Evolutionary conservation across 2,329 filamentous ascomycete genomes (phyloP).

Genomic region (Fusarium piperis): DNA sequence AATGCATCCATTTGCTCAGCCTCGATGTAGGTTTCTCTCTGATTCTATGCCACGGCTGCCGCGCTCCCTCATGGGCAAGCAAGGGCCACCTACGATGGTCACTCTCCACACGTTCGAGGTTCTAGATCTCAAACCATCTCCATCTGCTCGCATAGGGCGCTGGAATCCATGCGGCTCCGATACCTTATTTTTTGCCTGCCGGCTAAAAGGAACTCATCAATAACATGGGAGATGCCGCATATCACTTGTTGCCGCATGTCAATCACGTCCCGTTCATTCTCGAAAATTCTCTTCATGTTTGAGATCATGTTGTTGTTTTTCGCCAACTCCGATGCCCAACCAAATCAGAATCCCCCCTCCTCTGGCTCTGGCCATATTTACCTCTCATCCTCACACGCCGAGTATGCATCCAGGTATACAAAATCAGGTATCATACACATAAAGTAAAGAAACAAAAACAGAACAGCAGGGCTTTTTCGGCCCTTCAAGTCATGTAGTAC

Average conservation of each 20-base stretch:
- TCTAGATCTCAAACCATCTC: conserved; percentile 23
- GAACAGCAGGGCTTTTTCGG: not conserved
- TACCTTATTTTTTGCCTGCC: not conserved
- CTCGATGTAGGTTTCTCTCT: conserved; percentile 2
- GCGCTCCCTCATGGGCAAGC: not conserved
- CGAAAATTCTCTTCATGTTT: not conserved
- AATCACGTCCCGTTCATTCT: not conserved
- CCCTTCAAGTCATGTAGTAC: conserved; percentile 71
- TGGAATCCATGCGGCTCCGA: conserved; percentile 23
- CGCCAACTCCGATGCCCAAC: conserved; percentile 31
- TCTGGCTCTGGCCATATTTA: conserved; percentile 12
- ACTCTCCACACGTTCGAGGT: conserved; percentile 28
- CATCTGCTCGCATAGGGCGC: conserved; percentile 27
- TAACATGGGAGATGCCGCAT: not conserved
- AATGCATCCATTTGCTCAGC: conserved; percentile 21
- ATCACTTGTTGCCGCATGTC: not conserved
- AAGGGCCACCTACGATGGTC: not conserved
- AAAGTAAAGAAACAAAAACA: conserved; percentile 19
- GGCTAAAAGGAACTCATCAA: not conserved
- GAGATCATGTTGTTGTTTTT: conserved; percentile 10
- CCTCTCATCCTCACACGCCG: conserved; percentile 27
- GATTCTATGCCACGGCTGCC: conserved; percentile 3
- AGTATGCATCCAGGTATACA: conserved; percentile 37
- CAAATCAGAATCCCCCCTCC: conserved; percentile 22
- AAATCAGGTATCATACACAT: conserved; percentile 42